Conservation (phyloP, 768 basidiomycete species). For the Kwoniella bestiolae region DNA sequence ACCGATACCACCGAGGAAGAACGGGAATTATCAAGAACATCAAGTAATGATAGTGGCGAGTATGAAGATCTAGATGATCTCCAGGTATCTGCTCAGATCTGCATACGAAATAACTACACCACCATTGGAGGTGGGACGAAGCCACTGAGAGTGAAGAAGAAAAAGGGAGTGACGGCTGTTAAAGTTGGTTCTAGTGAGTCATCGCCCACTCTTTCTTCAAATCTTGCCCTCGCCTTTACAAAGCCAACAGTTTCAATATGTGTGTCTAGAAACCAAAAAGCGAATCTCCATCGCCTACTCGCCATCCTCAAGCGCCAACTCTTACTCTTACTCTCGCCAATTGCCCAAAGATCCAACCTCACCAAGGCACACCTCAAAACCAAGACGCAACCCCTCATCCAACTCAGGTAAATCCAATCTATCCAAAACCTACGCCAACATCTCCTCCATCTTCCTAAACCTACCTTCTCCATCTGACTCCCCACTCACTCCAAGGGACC, state of each 20-base stretch:
- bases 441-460: conserved; percentile 37
- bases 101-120: background rate
- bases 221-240: too few species aligned
- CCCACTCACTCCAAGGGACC: too few species aligned
- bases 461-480: conserved; percentile 1
- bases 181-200: conserved; percentile 31
- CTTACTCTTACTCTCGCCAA: background rate
- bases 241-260: too few species aligned
- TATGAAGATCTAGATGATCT: conserved; percentile 14
- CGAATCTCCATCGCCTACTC: conserved; percentile 35
- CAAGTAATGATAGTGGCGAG: conserved; percentile 4
- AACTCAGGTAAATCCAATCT: conserved; percentile 21
- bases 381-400: conserved; percentile 1
- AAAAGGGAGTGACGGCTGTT: conserved; percentile 13
- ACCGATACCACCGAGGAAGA: background rate
- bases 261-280: conserved; percentile 25
- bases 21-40: background rate
- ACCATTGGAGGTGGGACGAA: conserved; percentile 24
- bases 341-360: conserved; percentile 17
- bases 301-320: too few species aligned
- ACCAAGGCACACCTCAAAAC: conserved; percentile 4
- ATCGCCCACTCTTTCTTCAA: background rate
- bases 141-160: conserved; percentile 42
- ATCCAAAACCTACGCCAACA: conserved; percentile 33
- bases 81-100: too few species aligned